A percentile compares a stretch with the other conserved stretches of the same genome.
These are phyloP conservation scores for Xerocomus brunneocitrinus DNA, from an alignment of 768 basidiomycete species.

Conservation along the genomic window DNA sequence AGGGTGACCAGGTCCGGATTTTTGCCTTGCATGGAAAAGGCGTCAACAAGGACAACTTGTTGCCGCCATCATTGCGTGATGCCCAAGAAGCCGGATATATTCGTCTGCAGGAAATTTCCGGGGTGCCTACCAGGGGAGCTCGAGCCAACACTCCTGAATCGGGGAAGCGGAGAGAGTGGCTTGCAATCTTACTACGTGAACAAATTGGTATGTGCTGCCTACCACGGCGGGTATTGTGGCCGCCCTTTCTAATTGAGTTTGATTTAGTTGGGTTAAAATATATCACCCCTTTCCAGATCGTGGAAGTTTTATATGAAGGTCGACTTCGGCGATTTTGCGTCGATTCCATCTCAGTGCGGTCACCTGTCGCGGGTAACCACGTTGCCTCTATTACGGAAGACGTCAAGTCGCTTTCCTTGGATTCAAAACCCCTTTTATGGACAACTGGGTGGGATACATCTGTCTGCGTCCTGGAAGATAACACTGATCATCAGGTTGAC, in stretches of 20 bases:
- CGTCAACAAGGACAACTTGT: constrained; percentile 35
- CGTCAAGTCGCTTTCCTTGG: constrained; percentile 44
- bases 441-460: constrained; percentile 64
- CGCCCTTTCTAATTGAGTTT: constrained; percentile 5
- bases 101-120: constrained; percentile 46
- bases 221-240: background rate
- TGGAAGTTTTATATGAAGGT: constrained; percentile 66
- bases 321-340: constrained; percentile 51
- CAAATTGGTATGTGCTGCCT: constrained; percentile 48
- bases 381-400: constrained; percentile 35
- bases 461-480: constrained; percentile 40
- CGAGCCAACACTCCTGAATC: constrained; percentile 16
- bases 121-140: constrained; percentile 12
- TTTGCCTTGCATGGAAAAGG: constrained; percentile 42
- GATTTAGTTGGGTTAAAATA: constrained; percentile 69
- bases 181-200: constrained; percentile 62
- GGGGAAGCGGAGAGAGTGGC: constrained; percentile 58
- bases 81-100: constrained; percentile 50
- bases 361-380: constrained; percentile 15
- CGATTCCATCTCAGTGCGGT: constrained; percentile 38
- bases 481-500: constrained; percentile 21
- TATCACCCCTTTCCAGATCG: constrained; percentile 52
- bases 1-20: constrained; percentile 46
- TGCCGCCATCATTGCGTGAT: constrained; percentile 47
- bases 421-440: constrained; percentile 46